These are phyloP conservation scores for Neocatenulostroma microsporum DNA, from an alignment of 2,329 filamentous ascomycete species.

Conservation along the genomic window DNA sequence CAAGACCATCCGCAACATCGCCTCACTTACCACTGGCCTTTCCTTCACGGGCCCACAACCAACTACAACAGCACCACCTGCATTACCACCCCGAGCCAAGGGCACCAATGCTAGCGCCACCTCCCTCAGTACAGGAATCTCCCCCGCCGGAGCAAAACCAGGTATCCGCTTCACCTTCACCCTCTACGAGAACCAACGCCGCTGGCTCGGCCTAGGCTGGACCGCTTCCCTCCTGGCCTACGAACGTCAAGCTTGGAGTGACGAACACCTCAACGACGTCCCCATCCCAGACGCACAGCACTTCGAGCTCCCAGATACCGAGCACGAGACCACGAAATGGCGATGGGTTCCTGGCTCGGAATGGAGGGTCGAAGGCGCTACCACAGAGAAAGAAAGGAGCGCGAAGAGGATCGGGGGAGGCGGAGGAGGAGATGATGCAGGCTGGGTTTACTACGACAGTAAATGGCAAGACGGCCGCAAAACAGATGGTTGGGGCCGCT, in stretches of 20 bases:
- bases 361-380: slow-evolving; percentile 76
- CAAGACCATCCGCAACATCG: slow-evolving; percentile 59
- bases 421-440: slow-evolving; percentile 51
- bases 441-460: slow-evolving; percentile 98
- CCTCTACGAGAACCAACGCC: slow-evolving; percentile 89
- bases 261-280: slow-evolving; percentile 82
- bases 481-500: slow-evolving; percentile 88
- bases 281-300: slow-evolving; percentile 67
- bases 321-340: slow-evolving; percentile 57
- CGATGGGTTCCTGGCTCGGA: slow-evolving; percentile 77
- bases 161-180: slow-evolving; percentile 95
- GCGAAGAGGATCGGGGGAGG: slow-evolving; percentile 20
- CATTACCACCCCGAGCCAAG: slow-evolving; percentile 11
- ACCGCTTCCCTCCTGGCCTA: slow-evolving; percentile 85
- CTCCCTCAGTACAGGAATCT: slow-evolving; percentile 24
- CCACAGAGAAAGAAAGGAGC: slow-evolving; percentile 37
- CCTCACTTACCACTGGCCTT: slow-evolving; percentile 70
- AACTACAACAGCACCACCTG: slow-evolving; percentile 25
- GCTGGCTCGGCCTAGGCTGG: slow-evolving; percentile 94
- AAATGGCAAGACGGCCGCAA: slow-evolving; percentile 91
- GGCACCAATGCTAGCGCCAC: slow-evolving; percentile 38
- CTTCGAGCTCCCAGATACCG: slow-evolving; percentile 61
- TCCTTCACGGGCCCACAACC: slow-evolving; percentile 50
- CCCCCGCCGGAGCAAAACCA: too few species aligned
- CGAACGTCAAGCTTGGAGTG: slow-evolving; percentile 85